Base-by-base conservation (phyloP, 225 moss, liverwort and hornwort species). In the Ulota crispa region DNA sequence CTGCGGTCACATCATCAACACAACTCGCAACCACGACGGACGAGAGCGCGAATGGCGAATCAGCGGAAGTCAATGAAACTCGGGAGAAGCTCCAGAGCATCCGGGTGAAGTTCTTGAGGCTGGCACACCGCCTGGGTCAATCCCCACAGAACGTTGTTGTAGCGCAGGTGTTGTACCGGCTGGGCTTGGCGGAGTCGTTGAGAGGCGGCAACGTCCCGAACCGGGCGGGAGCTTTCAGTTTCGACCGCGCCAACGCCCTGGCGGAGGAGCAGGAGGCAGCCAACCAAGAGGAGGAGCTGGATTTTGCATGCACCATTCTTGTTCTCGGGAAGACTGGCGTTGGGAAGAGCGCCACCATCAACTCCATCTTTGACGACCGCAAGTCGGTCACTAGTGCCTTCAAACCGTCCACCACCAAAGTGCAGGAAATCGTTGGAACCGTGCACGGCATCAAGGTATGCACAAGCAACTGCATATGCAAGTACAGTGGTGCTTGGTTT, bases 301-400 rank as follows among this genome's bases (percentile, higher is more conserved):
- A 98, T 68, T 98, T 98, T 36, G 89, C 89, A 20, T 98, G 95
- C 89, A 98, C 95, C 0, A 95, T 98, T 66, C 89, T 98, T 87
- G 84, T 98, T 18, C 79, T 98, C 3, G 97, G 97, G 26, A 98
- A 98, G 90, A 98, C 97, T 2, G 95, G 97, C 9, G 97, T 98
- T 45, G 97, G 97, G 21, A 98, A 98, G 83, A 94, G 94, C 84
- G 95, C 95, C 1, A 98, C 97, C 30, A 93, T 98, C 30, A 98
- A 98, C 81, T 98, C 97, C 55, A 95, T 98, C 69, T 98, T 98
- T 57, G 97, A 98, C 82, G 94, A 95, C 67, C 82, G 84, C 39
- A 95, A 92, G 76, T 89, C 94, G 20, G 86, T 82, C 23, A 98
- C 97, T 4, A 94, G 93, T 86, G 95, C 97, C 8, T 95, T 91